Evolutionary conservation across 305 asterid genomes (phyloP), one percentile per base, ranked within the genome.

Genomic region (Rubia tinctorum): DNA sequence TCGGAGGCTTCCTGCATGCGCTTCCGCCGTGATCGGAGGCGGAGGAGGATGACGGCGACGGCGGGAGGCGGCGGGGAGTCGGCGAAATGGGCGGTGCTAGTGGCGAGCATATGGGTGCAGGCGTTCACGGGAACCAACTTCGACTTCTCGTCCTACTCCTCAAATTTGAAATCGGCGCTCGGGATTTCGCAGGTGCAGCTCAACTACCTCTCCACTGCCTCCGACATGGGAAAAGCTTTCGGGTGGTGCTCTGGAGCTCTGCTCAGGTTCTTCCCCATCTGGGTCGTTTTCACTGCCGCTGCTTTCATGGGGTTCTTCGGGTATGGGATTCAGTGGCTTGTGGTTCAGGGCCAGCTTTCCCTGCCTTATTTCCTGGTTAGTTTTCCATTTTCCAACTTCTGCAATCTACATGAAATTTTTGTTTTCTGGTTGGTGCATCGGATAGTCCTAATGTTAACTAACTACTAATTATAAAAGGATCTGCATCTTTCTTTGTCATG

Each of bases 101-200:
- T 82, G 56, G 88, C 88, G 2, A 81, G 80, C 18, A 85, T 75
- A 47, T 88, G 93, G 96, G 84, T 88, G 71, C 96, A 90, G 63
- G 91, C 93, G 30, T 86, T 90, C 60, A 83, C 90, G n/a, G 93
- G 96, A 14, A 90, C 93, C 13, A 90, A 88, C 76, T 77, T 86
- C n/a, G 84, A 84, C 74, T 90, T 90, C 45, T 80, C 93, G 1
- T 81, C 89, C 0, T 90, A 88, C 72, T 90, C 96, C 0, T 78
- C 86, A 40, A 80, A 77, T 43, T 73, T 88, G 81, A 90, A 90
- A 74, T 78, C 82, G 4, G 84, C 75, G 14, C 53, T 85, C 13
- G 81, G 80, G 44, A 70, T 90, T 27, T 86, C 96, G 2, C 96
- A 90, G 82, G 73, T 85, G 47, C 85, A 86, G 77, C 82, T 90